Conservation (phyloP, 2,329 filamentous ascomycete species). For the Thelonectria rubi region DNA sequence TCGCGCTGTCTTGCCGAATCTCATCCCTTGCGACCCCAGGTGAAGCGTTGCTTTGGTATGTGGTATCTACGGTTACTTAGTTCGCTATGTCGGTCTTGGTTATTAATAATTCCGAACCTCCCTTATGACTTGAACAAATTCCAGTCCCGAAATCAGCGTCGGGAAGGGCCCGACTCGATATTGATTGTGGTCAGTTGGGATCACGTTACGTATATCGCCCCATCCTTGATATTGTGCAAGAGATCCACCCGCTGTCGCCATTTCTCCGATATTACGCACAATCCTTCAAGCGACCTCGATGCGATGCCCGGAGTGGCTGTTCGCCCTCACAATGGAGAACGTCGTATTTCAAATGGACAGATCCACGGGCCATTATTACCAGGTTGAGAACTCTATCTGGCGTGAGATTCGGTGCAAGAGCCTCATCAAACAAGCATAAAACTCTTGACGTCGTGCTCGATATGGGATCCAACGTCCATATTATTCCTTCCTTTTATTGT, state of each 20-base stretch:
- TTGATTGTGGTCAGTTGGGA: neutral
- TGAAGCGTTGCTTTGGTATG: no score
- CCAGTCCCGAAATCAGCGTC: neutral
- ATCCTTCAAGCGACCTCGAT: neutral
- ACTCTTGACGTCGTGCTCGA: neutral
- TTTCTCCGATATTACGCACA: neutral
- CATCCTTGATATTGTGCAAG: conserved; percentile 12
- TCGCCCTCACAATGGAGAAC: neutral
- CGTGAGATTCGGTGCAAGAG: neutral
- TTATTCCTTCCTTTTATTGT: neutral
- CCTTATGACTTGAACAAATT: no score
- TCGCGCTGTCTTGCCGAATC: no score
- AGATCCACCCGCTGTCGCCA: conserved; percentile 16
- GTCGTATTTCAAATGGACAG: no score
- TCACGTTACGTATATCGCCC: neutral
- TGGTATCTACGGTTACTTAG: no score
- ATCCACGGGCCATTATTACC: neutral
- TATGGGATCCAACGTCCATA: neutral
- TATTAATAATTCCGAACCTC: no score
- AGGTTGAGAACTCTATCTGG: neutral
- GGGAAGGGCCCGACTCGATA: neutral
- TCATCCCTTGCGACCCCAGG: no score
- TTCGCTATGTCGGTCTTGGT: no score
- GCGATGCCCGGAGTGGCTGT: neutral
- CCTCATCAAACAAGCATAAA: neutral